Percentiles rank a stretch among this genome's conserved stretches.
Conservation (phyloP, 129 eudicot species). For the Helichrysum umbraculigerum region DNA sequence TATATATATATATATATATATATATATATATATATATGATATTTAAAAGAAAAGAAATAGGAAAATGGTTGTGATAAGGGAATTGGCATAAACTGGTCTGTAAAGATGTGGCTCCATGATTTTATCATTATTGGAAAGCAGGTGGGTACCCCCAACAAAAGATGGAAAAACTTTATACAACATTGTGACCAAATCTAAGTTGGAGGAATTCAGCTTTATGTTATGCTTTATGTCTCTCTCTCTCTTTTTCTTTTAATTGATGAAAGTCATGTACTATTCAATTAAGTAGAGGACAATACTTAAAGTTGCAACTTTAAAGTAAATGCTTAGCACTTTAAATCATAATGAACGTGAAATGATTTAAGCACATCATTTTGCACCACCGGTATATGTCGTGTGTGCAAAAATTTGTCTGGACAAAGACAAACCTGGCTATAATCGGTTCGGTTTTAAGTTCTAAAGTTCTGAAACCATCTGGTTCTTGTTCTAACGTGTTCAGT, state of each 20-base stretch:
- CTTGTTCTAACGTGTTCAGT: no score
- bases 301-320: conserved; percentile 6
- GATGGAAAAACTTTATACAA: conserved; percentile 17
- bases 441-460: neutral
- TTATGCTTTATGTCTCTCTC: neutral
- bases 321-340: neutral
- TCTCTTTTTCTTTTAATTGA: neutral
- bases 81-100: conserved; percentile 20
- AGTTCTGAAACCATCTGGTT: no score
- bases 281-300: neutral
- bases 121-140: conserved; percentile 22
- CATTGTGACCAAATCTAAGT: conserved; percentile 14
- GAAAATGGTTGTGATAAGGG: conserved; percentile 11
- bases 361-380: neutral
- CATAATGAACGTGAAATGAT: neutral
- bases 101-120: conserved; percentile 28
- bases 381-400: neutral
- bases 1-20: no score
- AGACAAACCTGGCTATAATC: neutral
- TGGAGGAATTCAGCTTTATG: conserved; percentile 18
- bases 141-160: conserved; percentile 18
- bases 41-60: neutral
- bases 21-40: neutral
- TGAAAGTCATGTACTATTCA: neutral
- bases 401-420: neutral